A percentile compares a stretch with the other conserved stretches of the same genome.
These are phyloP conservation scores for Grifola frondosa DNA, from an alignment of 1,284 basidiomycete genomes.

Conservation along the genomic window DNA sequence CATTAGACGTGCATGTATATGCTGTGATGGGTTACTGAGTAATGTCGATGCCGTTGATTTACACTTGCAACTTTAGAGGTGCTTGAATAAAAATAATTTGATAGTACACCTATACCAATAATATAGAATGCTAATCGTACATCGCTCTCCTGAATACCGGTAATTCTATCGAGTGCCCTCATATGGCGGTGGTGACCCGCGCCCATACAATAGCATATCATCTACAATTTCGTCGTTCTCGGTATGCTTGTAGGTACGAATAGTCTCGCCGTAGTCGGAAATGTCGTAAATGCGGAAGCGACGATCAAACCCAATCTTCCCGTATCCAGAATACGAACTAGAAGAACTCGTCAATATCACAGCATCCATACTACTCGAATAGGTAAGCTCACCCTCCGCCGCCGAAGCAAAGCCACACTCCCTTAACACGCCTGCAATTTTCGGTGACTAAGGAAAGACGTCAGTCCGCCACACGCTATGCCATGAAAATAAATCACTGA, in stretches of 20 bases:
- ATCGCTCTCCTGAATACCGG: no score
- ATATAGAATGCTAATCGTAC: no score
- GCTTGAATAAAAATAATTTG: no score
- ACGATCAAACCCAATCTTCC: constrained; percentile 82
- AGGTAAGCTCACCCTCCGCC: constrained; percentile 69
- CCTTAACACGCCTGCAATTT: constrained; percentile 81
- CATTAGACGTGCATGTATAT: no score
- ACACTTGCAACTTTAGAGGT: no score
- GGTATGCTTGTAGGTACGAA: constrained; percentile 86
- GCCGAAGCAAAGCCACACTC: constrained; percentile 94
- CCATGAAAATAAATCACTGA: constrained; percentile 34
- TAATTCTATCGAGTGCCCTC: no score
- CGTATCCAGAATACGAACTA: constrained; percentile 85
- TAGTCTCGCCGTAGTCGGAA: constrained; percentile 85
- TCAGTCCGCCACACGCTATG: constrained; percentile 9
- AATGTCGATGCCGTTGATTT: no score
- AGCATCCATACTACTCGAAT: constrained; percentile 1
- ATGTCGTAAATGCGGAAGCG: constrained; percentile 85
- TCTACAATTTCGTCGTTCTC: constrained; percentile 74
- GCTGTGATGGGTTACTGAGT: no score
- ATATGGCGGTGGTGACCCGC: constrained; percentile 28
- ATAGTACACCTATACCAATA: no score
- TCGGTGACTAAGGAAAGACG: constrained; percentile 62
- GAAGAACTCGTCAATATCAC: constrained; percentile 5
- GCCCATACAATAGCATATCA: constrained; percentile 58